These are phyloP conservation scores for Oryza brachyantha DNA, from an alignment of 176 grass and related monocot genomes.

Conservation along the genomic window DNA sequence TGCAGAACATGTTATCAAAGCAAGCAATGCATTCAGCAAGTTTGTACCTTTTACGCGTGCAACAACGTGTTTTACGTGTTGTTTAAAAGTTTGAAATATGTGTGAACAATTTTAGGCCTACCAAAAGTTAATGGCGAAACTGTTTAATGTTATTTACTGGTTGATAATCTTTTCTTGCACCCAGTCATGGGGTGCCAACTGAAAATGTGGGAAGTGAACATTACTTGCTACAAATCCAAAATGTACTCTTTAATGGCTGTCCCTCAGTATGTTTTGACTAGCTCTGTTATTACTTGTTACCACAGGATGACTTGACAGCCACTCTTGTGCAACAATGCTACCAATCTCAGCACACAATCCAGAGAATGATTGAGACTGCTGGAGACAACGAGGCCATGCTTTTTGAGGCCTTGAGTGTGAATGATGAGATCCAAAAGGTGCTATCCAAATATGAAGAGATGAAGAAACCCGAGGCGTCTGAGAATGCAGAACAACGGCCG, in stretches of 20 bases:
- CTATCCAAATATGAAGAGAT: conserved; percentile 77
- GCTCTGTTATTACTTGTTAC: conserved; percentile 11
- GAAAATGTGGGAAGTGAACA: neutral
- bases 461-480: conserved; percentile 47
- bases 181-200: conserved; percentile 11
- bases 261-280: conserved; percentile 18
- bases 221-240: neutral
- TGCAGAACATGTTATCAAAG: neutral
- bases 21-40: neutral
- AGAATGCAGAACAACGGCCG: conserved; percentile 53
- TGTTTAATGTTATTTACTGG: neutral
- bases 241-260: conserved; percentile 4
- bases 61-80: neutral
- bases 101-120: neutral
- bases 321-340: conserved; percentile 93
- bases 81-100: neutral
- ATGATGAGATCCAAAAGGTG: conserved; percentile 87
- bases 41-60: neutral
- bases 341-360: conserved; percentile 78
- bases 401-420: conserved; percentile 95
- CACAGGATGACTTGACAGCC: conserved; percentile 80
- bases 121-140: neutral
- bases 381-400: conserved; percentile 79
- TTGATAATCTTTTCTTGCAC: conserved; percentile 13
- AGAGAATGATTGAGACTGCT: conserved; percentile 81